Base-by-base conservation (phyloP, 2,329 filamentous ascomycete species). In the Gyromitra esculenta region DNA sequence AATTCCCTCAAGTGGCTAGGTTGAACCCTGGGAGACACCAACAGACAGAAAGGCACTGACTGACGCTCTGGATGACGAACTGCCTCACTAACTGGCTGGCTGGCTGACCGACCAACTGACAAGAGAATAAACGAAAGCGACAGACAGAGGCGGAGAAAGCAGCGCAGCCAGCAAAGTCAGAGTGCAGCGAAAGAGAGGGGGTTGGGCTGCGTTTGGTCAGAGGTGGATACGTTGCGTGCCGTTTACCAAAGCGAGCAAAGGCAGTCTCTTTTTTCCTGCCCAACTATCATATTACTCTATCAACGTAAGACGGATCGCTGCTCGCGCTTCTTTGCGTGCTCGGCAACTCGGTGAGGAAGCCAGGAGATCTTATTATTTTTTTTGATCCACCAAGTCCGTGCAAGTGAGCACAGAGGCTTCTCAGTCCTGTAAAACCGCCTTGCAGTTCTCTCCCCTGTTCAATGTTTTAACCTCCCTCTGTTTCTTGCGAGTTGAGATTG, bases 201-300 rank as follows among this genome's bases (percentile, higher is more conserved):
- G 75, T 70, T 77, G 74, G 74, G 70, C 72, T 75, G 72, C 57
- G 72, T 75, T 75, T 77, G 64, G 59, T 57, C 41, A 68, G 54
- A 60, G 75, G 52, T 74, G 75, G 63, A 74, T 74, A 69, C 65
- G 75, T 68, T 75, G 64, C 64, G 64, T 75, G 57, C 59, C 70
- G 70, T 77, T 77, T 70, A 77, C 75, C 54, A 66, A 69, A 77
- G 70, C 60, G 65, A 77, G 75, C 37, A 70, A 70, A 75, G 66
- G 43, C 64, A 60, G 59, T 64, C 64, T 74, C 57, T 68, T 73
- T 68, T 68, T 63, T 54, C 37, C 37, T 50, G 54, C 41, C 62
- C 15, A 64, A 48, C 65, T 45, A 59, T 37, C 50, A 66, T 60
- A 68, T 62, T 74, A 50, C 64, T 70, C 65, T 70, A 60, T 57